Base-by-base conservation (phyloP, 495 filamentous ascomycete genomes). In the Lasiosphaeria miniovina region DNA sequence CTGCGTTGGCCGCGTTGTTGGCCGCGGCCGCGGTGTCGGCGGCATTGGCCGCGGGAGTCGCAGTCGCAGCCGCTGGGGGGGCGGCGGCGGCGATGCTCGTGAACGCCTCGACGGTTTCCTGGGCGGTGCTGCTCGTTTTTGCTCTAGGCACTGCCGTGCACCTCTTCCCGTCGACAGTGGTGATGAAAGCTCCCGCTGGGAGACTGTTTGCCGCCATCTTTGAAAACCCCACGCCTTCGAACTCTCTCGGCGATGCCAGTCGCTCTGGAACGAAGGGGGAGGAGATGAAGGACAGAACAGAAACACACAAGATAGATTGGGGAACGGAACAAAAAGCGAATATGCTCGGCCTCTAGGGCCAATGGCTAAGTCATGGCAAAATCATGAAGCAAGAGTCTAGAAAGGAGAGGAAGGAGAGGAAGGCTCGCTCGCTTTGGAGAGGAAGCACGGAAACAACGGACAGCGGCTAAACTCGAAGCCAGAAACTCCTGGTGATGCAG, bases 131-230 rank as follows among this genome's bases (percentile, higher is more conserved):
- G 55, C 31, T 51, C 41, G 69, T 36, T 58, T 50, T 43, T 46
- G 65, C 59, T 55, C 71, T 77, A 41, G 80, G 79, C 54, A 78
- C 63, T 36, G 74, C 75, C 61, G 80, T 80, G 65, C 81, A 82
- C 65, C 69, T 73, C 58, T 67, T 75, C 17, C 79, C 78, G 24
- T 71, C 53, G 51, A 80, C 72, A 12, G 68, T 76, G 34, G 80
- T 78, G 60, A 78, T 69, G 35, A 65, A 73, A n/a, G 69, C 73
- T 61, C 74, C 71, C 67, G 68, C 59, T 54, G 71, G 75, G 67
- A 74, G 70, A 52, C 61, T 66, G 41, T 61, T 56, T 41, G 58
- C 61, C 35, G 70, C 61, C 65, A 70, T 70, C 38, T 71, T 24
- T 68, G 69, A 67, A 67, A 66, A 14, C 69, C 52, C 53, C 52